Conservation (phyloP, 2,329 filamentous ascomycete species). For the Trichoderma sp. region DNA sequence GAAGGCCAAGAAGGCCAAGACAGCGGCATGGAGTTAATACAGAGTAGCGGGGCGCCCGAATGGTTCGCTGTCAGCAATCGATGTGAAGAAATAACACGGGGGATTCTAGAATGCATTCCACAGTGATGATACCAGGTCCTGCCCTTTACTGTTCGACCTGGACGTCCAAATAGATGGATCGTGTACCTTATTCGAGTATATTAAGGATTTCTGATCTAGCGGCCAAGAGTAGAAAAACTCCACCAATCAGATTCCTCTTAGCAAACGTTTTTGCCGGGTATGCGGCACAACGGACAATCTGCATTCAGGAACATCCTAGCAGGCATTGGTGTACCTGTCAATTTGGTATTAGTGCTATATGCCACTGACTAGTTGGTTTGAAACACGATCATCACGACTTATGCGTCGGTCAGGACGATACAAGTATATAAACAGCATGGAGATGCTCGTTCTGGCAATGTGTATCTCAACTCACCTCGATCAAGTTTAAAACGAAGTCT, state of each 20-base stretch:
- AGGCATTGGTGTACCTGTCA: conserved; percentile 2
- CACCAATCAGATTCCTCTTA: neutral
- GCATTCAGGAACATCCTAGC: neutral
- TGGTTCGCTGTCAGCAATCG: neutral
- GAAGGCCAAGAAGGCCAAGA: too few species aligned
- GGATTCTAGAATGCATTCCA: neutral
- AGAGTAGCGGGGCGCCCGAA: neutral
- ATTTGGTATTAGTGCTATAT: conserved; percentile 1
- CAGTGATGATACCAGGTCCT: neutral
- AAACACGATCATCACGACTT: neutral
- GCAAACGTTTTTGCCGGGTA: neutral
- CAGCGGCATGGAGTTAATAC: neutral
- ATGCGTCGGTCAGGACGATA: neutral
- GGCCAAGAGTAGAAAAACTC: neutral
- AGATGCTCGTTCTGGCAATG: neutral
- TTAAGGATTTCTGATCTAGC: neutral
- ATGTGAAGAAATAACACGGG: neutral
- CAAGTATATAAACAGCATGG: neutral
- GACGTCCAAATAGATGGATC: neutral
- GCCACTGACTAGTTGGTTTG: neutral
- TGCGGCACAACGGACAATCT: conserved; percentile 9
- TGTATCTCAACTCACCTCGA: neutral
- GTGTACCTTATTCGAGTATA: neutral
- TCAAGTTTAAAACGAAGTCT: neutral
- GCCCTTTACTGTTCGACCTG: neutral